Evolutionary conservation across 495 filamentous ascomycete genomes (phyloP), one percentile per base, ranked within the genome.

Genomic region (Aspergillus nanangensis): DNA sequence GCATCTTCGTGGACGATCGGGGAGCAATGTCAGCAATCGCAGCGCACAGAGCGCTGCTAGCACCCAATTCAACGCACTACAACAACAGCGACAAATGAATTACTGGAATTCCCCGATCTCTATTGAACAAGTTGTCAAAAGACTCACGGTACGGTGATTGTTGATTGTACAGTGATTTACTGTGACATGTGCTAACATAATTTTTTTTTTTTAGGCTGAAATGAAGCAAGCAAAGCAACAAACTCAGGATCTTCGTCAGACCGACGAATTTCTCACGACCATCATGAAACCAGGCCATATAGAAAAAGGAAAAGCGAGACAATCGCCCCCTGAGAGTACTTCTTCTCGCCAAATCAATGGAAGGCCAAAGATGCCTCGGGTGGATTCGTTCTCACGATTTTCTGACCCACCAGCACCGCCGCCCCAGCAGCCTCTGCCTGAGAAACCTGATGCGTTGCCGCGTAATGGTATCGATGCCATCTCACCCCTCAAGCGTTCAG

Each of bases 101-200:
- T 86, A 88, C 50, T 94, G 89, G 84, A 76, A 91, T 49, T 87
- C 85, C 13, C 87, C 90, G 2, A 83, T 96, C 25, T 91, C 90
- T 8, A 90, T 94, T 41, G 93, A 98, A 55, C 88, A 95, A 51
- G 88, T 98, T 29, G 88, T 96, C 24, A 96, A 96, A 63, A 86
- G 83, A 60, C 78, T 98, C 34, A 88, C 88, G 52, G 93, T 96
- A 79, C 77, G 87, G 74, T 40, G 25, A 35, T 10, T n/a, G 27
- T 20, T 32, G 10, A 13, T 18, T 5, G 17, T 33, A 27, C 36
- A 5, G 22, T 46, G 0, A 4, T 13, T 7, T 18, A 1, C 15
- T 18, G 15, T n/a, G 7, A 46, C 44, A 19, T 14, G 24, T 36
- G n/a, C 59, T 59, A 45, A 63, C 29, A 14, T 34, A 5, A 14